Percentiles rank a stretch among this genome's conserved stretches.
phyloP scores from a whole-genome alignment of 192 early-diverging fungal genomes.

The Cetraspora pellucida region DNA sequence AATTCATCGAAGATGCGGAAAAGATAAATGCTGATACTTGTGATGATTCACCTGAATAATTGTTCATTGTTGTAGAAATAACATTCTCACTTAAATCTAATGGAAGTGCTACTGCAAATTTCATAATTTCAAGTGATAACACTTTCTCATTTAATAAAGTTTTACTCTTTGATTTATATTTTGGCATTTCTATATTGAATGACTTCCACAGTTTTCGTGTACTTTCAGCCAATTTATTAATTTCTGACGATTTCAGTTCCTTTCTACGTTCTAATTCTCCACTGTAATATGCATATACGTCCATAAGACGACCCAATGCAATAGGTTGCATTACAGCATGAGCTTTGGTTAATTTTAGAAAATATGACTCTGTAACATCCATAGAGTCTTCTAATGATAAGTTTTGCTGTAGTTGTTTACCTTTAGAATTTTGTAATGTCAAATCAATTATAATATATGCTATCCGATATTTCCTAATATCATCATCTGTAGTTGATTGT shows the following conservation, averaged over 20 bases:
- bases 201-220: slow-evolving; percentile 68
- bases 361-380: slow-evolving; percentile 51
- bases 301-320: slow-evolving; percentile 64
- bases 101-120: slow-evolving; percentile 67
- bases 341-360: slow-evolving; percentile 60
- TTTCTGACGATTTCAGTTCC: slow-evolving; percentile 56
- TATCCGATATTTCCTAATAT: slow-evolving; percentile 50
- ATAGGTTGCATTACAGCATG: slow-evolving; percentile 75
- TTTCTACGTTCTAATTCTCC: slow-evolving; percentile 65
- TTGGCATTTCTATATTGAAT: slow-evolving; percentile 57
- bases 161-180: slow-evolving; percentile 51
- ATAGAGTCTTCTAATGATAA: slow-evolving; percentile 28
- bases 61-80: slow-evolving; percentile 21
- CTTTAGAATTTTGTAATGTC: slow-evolving; percentile 56
- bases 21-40: slow-evolving; percentile 64
- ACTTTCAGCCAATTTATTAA: slow-evolving; percentile 63
- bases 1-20: slow-evolving; percentile 57
- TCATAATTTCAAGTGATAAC: slow-evolving; percentile 53
- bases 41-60: slow-evolving; percentile 35
- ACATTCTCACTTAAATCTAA: slow-evolving; percentile 49
- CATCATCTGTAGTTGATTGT: slow-evolving; percentile 40
- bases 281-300: slow-evolving; percentile 67
- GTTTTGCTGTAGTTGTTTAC: background rate
- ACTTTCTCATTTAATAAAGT: slow-evolving; percentile 59
- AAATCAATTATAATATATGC: slow-evolving; percentile 71